Base-by-base conservation (phyloP, 345 rosid genomes). In the Acer saccharum region DNA sequence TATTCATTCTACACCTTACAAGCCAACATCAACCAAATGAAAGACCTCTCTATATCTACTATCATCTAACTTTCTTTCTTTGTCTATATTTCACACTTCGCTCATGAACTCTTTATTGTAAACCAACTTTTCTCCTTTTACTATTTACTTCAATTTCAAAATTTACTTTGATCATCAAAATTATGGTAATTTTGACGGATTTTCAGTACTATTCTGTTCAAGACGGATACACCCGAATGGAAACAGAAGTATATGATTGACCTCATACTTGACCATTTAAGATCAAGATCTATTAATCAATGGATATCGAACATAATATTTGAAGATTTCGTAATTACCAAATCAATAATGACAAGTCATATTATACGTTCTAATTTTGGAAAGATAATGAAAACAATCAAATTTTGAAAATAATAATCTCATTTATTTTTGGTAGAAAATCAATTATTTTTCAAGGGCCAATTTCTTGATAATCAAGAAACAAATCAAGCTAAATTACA, bases 1-100 rank as follows among this genome's bases (percentile, higher is more conserved):
- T 25, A 16, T 61, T 67, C 48, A 72, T 72, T 78, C 68, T 65
- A 74, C 71, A 65, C 82, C 77, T 69, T 7, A 69, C 74, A 78
- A 25, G 77, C 72, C 27, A 20, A 18, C 76, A 29, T 72, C 82
- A 81, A 44, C 39, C 18, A 50, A 10, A 78, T 23, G 1, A n/a
- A 60, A 60, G 29, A 73, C n/a, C 6, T 17, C 44, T 35, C 8
- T 1, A 16, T 10, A 44, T 21, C 21, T 17, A 16, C 23, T 18
- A 20, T 18, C 23, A 9, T 73, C 11, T 62, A 55, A 8, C 1
- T 12, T 18, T 74, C 54, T 27, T 6, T 10, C 44, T 62, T 18
- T 10, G 14, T 52, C 58, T 12, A 6, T 14, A 65, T 50, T 44
- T 66, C 77, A 82, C 77, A 29, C 20, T 17, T 27, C 18, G 23